A percentile compares a stretch with the other conserved stretches of the same genome.
These are phyloP conservation scores for Candolleomyces efflorescens DNA, from an alignment of 768 basidiomycete genomes.

Conservation along the genomic window DNA sequence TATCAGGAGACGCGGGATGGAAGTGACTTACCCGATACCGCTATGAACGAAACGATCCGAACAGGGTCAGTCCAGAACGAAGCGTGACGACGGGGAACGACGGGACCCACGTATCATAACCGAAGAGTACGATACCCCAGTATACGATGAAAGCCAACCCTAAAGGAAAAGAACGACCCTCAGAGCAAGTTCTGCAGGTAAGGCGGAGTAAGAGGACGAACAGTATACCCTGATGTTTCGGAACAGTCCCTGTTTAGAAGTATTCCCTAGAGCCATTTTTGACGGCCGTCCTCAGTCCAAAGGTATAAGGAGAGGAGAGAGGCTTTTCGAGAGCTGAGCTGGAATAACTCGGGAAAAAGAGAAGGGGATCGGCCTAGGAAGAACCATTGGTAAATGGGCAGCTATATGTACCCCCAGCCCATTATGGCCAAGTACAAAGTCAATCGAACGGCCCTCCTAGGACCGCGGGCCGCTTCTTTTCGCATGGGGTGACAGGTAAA, in stretches of 20 bases:
- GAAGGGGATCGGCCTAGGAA: not conserved
- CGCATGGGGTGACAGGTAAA: not conserved
- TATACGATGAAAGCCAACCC: slow-evolving; percentile 73
- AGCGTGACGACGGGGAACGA: not conserved
- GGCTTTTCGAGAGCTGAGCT: not conserved
- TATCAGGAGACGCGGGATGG: not conserved
- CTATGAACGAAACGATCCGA: slow-evolving; percentile 12
- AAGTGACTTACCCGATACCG: slow-evolving; percentile 19
- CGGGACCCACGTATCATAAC: slow-evolving; percentile 66
- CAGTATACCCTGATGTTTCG: slow-evolving; percentile 66
- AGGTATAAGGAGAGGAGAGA: not conserved
- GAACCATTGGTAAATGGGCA: not conserved
- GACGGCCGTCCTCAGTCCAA: not conserved
- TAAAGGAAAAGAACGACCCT: slow-evolving; percentile 19
- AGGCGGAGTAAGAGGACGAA: slow-evolving; percentile 23
- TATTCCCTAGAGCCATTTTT: not conserved
- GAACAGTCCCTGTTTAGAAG: slow-evolving; percentile 4
- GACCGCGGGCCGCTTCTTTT: slow-evolving; percentile 1
- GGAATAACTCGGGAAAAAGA: not conserved
- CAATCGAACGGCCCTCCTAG: not conserved
- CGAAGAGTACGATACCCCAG: slow-evolving; percentile 81
- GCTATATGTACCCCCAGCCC: not conserved
- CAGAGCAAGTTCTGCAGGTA: not conserved
- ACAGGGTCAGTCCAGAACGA: not conserved
- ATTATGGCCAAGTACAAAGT: not conserved